Base-by-base conservation (phyloP, 2,329 filamentous ascomycete genomes). In the Sclerotiophoma versabilis region DNA sequence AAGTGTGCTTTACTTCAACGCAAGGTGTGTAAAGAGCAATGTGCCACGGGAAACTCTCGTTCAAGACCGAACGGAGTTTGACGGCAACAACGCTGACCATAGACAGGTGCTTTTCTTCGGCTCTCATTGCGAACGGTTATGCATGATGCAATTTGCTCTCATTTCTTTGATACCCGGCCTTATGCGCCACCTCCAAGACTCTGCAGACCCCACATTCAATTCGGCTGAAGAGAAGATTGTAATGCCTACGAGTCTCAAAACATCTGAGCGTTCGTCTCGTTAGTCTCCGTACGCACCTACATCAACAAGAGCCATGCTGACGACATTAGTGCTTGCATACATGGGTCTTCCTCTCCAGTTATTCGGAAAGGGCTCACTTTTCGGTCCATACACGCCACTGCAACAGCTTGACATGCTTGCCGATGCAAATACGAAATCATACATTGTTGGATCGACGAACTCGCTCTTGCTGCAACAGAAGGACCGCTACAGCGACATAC, bases 121-220 rank as follows among this genome's bases (percentile, higher is more conserved):
- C 58, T 92, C 93, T n/a, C 87, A 92, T 66, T 98, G 95, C 76
- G 95, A 99, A 76, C 85, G 90, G 61, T 80, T 99, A 64, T 99
- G 95, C 83, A 96, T 98, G 90, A 93, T 96, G 77, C 95, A 99
- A 75, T 99, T 98, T 79, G 95, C 93, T 36, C 84, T 99, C 38
- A 89, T 99, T 65, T 97, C 93, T 47, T 82, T 99, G 69, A 96
- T 99, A 79, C 95, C 95, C 39, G 92, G 93, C 55, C 85, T 99
- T 52, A 87, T 98, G 69, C 87, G 91, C 68, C 92, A 90, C 67
- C 84, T 99, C n/a, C 88, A 96, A 76, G 95, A 99, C 77, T 96
- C 91, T 68, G 93, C 95, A 43, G 92, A 96, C 70, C 95, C 95
- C n/a, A 89, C 93, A 37, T 84, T 98, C 73, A 89, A 97, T 75